phyloP scores from a whole-genome alignment of 805 yeast species.

The Suhomyces prunicola region DNA sequence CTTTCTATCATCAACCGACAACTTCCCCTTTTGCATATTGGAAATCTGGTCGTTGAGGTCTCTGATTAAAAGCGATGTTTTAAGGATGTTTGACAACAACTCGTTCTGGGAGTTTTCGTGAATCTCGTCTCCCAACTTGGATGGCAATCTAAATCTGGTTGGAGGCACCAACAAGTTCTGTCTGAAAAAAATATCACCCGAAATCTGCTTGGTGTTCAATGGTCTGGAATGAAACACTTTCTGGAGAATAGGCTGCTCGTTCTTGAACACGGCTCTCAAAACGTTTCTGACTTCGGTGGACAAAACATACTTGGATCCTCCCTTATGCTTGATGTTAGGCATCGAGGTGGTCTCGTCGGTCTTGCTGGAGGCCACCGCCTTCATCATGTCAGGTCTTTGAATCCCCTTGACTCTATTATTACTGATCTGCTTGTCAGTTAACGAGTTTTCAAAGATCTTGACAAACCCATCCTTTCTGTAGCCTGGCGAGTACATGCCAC shows the following conservation, averaged over 20 bases:
- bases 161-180: slow-evolving; percentile 92
- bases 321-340: slow-evolving; percentile 55
- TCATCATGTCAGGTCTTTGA: slow-evolving; percentile 67
- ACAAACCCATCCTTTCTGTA: slow-evolving; percentile 94
- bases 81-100: slow-evolving; percentile 72
- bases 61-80: slow-evolving; percentile 76
- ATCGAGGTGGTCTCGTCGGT: slow-evolving; percentile 23
- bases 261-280: slow-evolving; percentile 68
- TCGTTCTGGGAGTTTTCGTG: slow-evolving; percentile 95
- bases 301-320: slow-evolving; percentile 80
- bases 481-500: slow-evolving; percentile 92
- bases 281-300: slow-evolving; percentile 85
- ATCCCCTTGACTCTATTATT: slow-evolving; percentile 83
- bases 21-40: slow-evolving; percentile 49
- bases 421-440: slow-evolving; percentile 75
- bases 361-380: slow-evolving; percentile 20
- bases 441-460: slow-evolving; percentile 85
- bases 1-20: slow-evolving; percentile 62
- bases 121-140: slow-evolving; percentile 92
- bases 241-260: slow-evolving; percentile 66
- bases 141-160: slow-evolving; percentile 94
- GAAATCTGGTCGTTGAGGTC: slow-evolving; percentile 86
- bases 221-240: slow-evolving; percentile 85
- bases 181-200: slow-evolving; percentile 85
- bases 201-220: slow-evolving; percentile 40